Evolutionary conservation across 2,329 filamentous ascomycete species (phyloP).

Genomic region (Aspergillus niger): DNA sequence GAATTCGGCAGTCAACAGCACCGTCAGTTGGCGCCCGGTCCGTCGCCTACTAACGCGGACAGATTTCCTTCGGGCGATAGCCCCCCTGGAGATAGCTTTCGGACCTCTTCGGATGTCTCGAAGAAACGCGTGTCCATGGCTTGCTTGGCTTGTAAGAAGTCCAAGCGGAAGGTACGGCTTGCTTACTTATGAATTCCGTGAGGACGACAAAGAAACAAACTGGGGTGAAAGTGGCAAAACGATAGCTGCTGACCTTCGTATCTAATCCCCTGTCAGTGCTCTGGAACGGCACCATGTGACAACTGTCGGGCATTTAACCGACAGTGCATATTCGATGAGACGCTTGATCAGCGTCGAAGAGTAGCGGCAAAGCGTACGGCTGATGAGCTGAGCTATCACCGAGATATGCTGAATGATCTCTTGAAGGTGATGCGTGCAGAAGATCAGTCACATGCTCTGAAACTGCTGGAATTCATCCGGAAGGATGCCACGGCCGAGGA

Average conservation of each 20-base stretch:
- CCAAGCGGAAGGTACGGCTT: constrained; percentile 39
- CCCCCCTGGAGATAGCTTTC: constrained; percentile 13
- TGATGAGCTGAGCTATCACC: constrained; percentile 43
- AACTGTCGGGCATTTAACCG: constrained; percentile 40
- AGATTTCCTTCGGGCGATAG: constrained; percentile 9
- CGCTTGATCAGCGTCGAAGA: constrained; percentile 54
- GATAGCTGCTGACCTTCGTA: constrained; percentile 11
- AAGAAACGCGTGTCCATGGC: constrained; percentile 45
- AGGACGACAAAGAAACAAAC: too few relatives aligned
- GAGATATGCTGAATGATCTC: constrained; percentile 41
- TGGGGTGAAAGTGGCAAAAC: too few relatives aligned
- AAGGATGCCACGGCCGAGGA: constrained; percentile 39
- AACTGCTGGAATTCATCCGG: constrained; percentile 40
- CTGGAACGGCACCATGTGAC: constrained; percentile 40
- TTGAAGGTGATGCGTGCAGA: constrained; percentile 38
- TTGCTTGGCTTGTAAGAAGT: constrained; percentile 44
- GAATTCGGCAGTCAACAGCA: constrained; percentile 21
- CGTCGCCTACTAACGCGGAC: constrained; percentile 23
- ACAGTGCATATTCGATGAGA: constrained; percentile 60
- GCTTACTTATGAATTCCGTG: not conserved
- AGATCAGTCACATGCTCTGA: constrained; percentile 30
- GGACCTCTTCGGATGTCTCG: constrained; percentile 18
- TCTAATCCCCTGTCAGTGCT: constrained; percentile 31
- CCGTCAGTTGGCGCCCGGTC: constrained; percentile 28
- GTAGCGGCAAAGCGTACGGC: constrained; percentile 44